Conservation (phyloP, 345 rosid genomes). For the Lenwebbia sp. region DNA sequence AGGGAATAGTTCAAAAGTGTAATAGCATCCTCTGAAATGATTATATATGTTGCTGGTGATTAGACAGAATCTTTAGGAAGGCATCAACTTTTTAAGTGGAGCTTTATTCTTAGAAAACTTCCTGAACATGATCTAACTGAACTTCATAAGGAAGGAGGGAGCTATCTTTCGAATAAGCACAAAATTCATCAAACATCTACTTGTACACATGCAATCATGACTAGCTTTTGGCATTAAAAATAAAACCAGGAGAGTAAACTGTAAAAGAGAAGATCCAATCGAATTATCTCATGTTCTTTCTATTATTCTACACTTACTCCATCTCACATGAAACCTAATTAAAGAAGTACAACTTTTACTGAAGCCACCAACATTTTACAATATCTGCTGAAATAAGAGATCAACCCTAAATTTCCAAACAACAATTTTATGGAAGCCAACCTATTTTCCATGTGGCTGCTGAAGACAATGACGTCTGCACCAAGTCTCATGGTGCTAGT, state of each 20-base stretch:
- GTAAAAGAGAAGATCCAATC: neutral
- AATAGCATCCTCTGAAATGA: neutral
- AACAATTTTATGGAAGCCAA: constrained; percentile 13
- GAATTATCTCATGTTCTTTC: neutral
- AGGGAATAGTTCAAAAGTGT: neutral
- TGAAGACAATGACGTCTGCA: constrained; percentile 89
- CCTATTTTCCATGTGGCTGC: constrained; percentile 55
- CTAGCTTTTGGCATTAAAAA: neutral
- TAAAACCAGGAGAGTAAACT: neutral
- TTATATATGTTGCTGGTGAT: neutral
- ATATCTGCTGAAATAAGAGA: neutral
- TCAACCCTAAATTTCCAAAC: neutral
- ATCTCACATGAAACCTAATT: neutral
- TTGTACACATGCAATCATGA: neutral
- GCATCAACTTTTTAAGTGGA: neutral
- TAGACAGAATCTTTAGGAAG: neutral
- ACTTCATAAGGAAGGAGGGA: neutral
- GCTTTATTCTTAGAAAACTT: neutral
- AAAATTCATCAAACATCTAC: neutral
- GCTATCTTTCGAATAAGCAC: neutral
- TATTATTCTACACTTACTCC: neutral
- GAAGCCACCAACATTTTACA: neutral
- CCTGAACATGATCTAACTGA: neutral
- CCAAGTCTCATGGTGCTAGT: constrained; percentile 98
- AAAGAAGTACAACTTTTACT: neutral